These are phyloP conservation scores for Luffa aegyptiaca DNA, from an alignment of 306 rosid species.

Conservation along the genomic window DNA sequence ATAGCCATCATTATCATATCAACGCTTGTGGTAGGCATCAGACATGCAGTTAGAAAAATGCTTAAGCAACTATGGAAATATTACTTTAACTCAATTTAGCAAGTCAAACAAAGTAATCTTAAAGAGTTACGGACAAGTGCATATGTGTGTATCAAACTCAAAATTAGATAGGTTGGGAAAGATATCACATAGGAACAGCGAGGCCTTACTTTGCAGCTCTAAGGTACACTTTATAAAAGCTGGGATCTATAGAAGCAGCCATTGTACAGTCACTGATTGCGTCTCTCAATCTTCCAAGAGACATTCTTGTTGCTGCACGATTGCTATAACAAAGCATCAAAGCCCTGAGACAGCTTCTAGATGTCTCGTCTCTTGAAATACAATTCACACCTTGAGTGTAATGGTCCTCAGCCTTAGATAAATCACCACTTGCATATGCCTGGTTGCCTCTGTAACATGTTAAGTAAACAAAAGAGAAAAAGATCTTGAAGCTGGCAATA, in stretches of 20 bases:
- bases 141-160: constrained; percentile 10
- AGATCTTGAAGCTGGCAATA: neutral
- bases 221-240: constrained; percentile 71
- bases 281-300: constrained; percentile 87
- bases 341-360: constrained; percentile 73
- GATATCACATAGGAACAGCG: constrained; percentile 2
- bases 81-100: neutral
- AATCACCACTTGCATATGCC: constrained; percentile 76
- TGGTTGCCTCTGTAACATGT: constrained; percentile 77
- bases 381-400: constrained; percentile 68
- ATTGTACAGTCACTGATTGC: constrained; percentile 72
- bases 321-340: constrained; percentile 94
- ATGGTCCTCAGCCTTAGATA: constrained; percentile 70
- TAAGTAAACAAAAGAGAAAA: constrained; percentile 14
- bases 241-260: constrained; percentile 75
- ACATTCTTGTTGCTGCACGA: constrained; percentile 91
- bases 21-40: neutral
- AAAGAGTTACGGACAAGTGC: neutral
- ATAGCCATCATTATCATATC: neutral
- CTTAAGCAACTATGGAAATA: neutral
- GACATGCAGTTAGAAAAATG: neutral
- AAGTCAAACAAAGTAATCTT: neutral
- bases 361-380: constrained; percentile 46
- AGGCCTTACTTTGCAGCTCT: constrained; percentile 95
- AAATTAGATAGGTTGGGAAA: constrained; percentile 5